These are phyloP conservation scores for Lasiosphaeria hispida DNA, from an alignment of 495 filamentous ascomycete species.

Conservation along the genomic window DNA sequence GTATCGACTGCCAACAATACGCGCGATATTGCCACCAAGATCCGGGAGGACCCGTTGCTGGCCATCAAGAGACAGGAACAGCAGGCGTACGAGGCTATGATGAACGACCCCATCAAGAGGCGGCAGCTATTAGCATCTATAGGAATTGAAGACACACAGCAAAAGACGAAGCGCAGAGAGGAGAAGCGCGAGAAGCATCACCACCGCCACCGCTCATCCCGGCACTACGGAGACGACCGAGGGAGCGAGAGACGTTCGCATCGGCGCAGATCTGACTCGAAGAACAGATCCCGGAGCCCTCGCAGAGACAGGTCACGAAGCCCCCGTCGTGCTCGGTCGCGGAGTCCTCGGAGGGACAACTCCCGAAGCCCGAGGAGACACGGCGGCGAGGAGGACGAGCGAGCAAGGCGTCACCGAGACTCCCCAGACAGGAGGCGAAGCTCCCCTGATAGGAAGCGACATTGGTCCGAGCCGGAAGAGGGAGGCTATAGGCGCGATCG, in stretches of 20 bases:
- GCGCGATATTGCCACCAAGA: conserved; percentile 77
- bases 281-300: conserved; percentile 36
- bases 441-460: too few relatives aligned
- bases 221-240: conserved; percentile 27
- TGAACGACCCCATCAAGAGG: conserved; percentile 77
- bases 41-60: conserved; percentile 83
- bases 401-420: background rate
- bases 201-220: conserved; percentile 50
- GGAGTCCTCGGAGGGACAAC: conserved; percentile 21
- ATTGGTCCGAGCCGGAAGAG: conserved; percentile 24
- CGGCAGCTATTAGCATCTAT: conserved; percentile 64
- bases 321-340: background rate
- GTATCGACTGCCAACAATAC: conserved; percentile 58
- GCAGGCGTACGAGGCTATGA: conserved; percentile 81
- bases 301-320: conserved; percentile 3
- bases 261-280: conserved; percentile 40
- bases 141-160: conserved; percentile 48
- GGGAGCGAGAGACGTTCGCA: conserved; percentile 32
- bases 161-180: conserved; percentile 40
- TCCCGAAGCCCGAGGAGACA: conserved; percentile 28
- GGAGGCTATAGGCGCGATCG: conserved; percentile 15
- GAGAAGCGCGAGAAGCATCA: conserved; percentile 52
- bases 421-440: too few relatives aligned
- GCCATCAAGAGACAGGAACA: conserved; percentile 92
- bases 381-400: conserved; percentile 22